Base-by-base conservation (phyloP, 2,329 filamentous ascomycete genomes). In the Mariannaea elegans region DNA sequence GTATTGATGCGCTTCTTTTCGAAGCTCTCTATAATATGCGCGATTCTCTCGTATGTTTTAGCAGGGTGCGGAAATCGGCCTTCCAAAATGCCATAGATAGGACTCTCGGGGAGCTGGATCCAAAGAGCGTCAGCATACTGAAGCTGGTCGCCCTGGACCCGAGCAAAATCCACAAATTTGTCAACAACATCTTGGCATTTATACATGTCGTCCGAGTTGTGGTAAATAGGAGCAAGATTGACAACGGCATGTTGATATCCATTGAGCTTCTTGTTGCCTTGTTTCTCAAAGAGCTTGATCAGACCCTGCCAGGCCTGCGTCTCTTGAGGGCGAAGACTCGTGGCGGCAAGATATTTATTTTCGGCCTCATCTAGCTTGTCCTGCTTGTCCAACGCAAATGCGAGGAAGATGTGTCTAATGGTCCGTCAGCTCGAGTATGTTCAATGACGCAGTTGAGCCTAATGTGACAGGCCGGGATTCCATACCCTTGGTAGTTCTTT, bases 231-330 rank as follows among this genome's bases (percentile, higher is more conserved):
- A 7, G 92, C 93, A 42, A 98, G 81, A 61, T 84, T 88, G 58
- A 93, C 76, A 2, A 89, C 90, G 1, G 91, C 91, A 44, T 87
- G 80, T 46, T 90, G 89, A 72, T 97, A 97, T 47, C 89, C 84
- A 54, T 86, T 83, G 13, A 98, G 79, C 69, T 90, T 91, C 54
- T 84, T 83, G 27, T 80, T 76, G 14, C 87, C 89, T 71, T 93
- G 90, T 68, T 87, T 90, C 77, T 97, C 92, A 73, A 93, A 97
- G 27, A 98, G 77, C 71, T 89, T 91, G 75, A 95, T 85, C 44
- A 99, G 81, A 1, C 95, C 95, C 73, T 97, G 91, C 93, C 92
- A 98, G 65, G 91, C 91, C 70, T 94, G 91, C n/a, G 87, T 81
- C 67, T 97, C 93, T 16, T 86, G 81, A 1, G 89, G 86, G 65